These are phyloP conservation scores for Paspalum notatum DNA, from an alignment of 176 grass and related monocot genomes.

Conservation along the genomic window DNA sequence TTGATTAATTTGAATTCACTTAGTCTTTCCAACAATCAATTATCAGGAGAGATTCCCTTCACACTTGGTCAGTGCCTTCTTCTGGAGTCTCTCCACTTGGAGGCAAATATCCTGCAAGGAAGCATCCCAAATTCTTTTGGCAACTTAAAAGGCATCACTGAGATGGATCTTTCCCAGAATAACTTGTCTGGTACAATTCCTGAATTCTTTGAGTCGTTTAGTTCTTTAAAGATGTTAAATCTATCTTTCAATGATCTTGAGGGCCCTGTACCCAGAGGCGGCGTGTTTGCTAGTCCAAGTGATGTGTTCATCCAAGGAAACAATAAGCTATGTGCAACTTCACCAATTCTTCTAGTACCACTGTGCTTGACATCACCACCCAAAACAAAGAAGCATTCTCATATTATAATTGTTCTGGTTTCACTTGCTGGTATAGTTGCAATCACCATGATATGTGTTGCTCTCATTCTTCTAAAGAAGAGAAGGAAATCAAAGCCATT, in stretches of 20 bases:
- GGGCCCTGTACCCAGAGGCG: constrained; percentile 15
- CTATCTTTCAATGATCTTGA: constrained; percentile 30
- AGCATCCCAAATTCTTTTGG: constrained; percentile 29
- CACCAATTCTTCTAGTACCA: not conserved
- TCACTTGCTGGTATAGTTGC: no score
- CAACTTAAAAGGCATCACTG: constrained; percentile 20
- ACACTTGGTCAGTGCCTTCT: constrained; percentile 29
- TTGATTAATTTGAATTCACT: not conserved
- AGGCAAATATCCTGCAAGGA: constrained; percentile 31
- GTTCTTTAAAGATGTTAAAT: not conserved
- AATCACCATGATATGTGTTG: no score
- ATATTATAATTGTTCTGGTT: no score
- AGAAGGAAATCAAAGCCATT: not conserved
- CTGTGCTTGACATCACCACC: not conserved
- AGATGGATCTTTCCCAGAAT: constrained; percentile 50
- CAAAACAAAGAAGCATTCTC: no score
- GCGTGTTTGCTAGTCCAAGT: not conserved
- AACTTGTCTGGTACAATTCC: constrained; percentile 43
- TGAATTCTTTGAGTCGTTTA: not conserved
- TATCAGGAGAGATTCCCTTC: constrained; percentile 37
- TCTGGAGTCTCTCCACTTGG: constrained; percentile 5
- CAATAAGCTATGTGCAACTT: not conserved
- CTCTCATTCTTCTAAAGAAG: not conserved
- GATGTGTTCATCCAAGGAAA: not conserved
- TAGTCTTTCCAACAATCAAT: constrained; percentile 11